Evolutionary conservation across 208 protist genomes (phyloP), one percentile per base, ranked within the genome.

Genomic region (Trypanosoma brucei): DNA sequence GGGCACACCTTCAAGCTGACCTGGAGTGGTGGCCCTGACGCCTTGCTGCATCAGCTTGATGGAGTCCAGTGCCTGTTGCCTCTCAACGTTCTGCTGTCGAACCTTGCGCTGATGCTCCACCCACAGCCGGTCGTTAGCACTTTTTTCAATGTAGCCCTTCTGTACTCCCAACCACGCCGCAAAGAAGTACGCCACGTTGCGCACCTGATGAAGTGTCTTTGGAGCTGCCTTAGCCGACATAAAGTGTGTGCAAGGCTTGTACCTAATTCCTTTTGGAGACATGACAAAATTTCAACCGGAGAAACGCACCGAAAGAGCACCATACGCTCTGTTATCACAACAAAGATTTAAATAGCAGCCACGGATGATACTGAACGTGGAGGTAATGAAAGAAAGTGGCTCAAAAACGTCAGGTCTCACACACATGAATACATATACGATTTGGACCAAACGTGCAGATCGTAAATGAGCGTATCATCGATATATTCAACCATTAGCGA

Each of bases 171-270:
- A 46, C 78, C 78, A 92, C 14, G 86, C 89, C 1, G 86, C 79
- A 39, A 92, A 75, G n/a, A 92, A 63, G 73, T 93, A 93, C 33
- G 78, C 78, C 54, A 93, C 78, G 76, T 93, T 93, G 37, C 86
- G 86, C 50, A 93, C 81, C 77, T 95, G 89, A 66, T 93, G 79
- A 13, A 95, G 76, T 63, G 84, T 92, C 74, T 92, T 89, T 7
- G 89, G 89, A 33, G 84, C 71, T 31, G 78, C 89, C 74, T 92
- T 91, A 59, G 84, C 66, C 38, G 83, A 76, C 39, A 79, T 75
- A 8, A 51, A 52, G 67, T 60, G 60, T 65, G 64, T 50, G 53
- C 53, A 65, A 76, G 69, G 69, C 76, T 54, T 49, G 9, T 13
- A 54, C 50, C 2, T 51, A 48, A 22, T 40, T 42, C 9, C n/a